Evolutionary conservation across 148 eudicot genomes (phyloP).

Genomic region (Chenopodium berlandieri): DNA sequence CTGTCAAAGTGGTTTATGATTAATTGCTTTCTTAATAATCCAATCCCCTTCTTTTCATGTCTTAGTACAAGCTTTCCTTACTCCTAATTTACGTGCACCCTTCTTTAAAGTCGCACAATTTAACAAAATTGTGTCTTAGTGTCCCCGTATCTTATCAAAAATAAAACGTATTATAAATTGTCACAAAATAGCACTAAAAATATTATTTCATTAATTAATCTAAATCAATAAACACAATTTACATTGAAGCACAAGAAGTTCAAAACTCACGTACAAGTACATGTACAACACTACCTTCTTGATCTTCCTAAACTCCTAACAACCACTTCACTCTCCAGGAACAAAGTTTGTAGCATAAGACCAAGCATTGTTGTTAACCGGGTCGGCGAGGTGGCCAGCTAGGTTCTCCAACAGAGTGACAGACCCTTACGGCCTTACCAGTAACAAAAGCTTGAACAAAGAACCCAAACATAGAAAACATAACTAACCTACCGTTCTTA

Average conservation of each 20-base stretch:
- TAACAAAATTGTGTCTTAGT: too few relatives aligned
- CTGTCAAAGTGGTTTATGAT: too few relatives aligned
- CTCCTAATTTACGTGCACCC: too few relatives aligned
- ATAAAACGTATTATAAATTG: neutral
- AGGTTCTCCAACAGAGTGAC: constrained; percentile 30
- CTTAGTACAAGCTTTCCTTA: too few relatives aligned
- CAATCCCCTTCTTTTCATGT: too few relatives aligned
- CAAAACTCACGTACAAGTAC: neutral
- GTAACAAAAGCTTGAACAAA: constrained; percentile 39
- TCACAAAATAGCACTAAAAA: neutral
- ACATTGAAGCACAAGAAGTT: neutral
- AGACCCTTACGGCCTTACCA: constrained; percentile 18
- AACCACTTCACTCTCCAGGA: constrained; percentile 24
- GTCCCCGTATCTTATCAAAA: too few relatives aligned
- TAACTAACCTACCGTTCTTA: constrained; percentile 32
- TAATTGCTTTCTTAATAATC: too few relatives aligned
- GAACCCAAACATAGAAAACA: constrained; percentile 42
- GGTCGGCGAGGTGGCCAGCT: constrained; percentile 32
- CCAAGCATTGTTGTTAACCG: constrained; percentile 39
- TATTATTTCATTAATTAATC: neutral
- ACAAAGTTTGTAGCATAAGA: constrained; percentile 36
- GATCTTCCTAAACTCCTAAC: neutral
- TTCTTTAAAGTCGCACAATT: too few relatives aligned
- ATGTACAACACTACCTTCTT: neutral
- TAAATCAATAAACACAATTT: neutral